These are phyloP conservation scores for Lathyrus aphaca DNA, from an alignment of 306 rosid species.

Conservation along the genomic window DNA sequence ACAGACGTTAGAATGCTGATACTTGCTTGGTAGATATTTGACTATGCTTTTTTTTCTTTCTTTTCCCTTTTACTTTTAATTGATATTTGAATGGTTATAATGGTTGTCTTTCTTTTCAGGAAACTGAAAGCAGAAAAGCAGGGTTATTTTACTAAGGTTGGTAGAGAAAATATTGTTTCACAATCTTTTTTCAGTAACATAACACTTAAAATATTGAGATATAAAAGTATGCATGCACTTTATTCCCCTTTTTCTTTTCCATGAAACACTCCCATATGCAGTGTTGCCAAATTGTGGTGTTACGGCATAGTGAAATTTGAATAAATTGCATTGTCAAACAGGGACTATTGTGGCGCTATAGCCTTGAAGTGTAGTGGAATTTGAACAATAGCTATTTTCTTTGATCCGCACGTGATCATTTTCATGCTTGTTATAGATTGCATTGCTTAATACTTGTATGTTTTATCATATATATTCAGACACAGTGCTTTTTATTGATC, in stretches of 20 bases:
- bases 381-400: neutral
- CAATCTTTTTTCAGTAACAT: neutral
- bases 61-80: neutral
- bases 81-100: conserved; percentile 13
- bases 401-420: neutral
- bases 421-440: neutral
- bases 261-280: conserved; percentile 5
- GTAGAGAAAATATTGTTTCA: conserved; percentile 34
- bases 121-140: conserved; percentile 73
- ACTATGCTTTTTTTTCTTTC: neutral
- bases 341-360: neutral
- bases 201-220: conserved; percentile 32
- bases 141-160: conserved; percentile 72
- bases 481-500: neutral
- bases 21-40: conserved; percentile 62
- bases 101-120: conserved; percentile 51
- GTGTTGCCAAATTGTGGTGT: neutral
- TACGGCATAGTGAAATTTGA: neutral
- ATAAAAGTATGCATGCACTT: conserved; percentile 24
- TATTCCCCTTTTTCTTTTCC: conserved; percentile 23
- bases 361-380: neutral
- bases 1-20: conserved; percentile 71
- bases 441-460: conserved; percentile 14
- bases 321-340: neutral
- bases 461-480: neutral